Evolutionary conservation across 306 rosid species (phyloP).

Genomic region (Trifolium pratense): DNA sequence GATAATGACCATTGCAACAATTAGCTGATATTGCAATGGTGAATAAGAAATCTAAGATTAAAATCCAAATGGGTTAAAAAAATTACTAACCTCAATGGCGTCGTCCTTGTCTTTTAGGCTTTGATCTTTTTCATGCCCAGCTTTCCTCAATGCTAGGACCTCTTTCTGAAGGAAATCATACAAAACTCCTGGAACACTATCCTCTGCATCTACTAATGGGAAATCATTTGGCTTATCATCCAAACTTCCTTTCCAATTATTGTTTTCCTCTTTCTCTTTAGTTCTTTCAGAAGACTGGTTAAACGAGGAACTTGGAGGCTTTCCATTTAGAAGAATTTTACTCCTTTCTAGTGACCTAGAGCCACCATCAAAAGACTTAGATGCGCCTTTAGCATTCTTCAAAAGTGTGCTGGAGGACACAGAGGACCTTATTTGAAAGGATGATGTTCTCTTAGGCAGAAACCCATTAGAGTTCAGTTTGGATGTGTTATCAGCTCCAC

Average conservation of each 20-base stretch:
- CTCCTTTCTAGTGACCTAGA: conserved; percentile 92
- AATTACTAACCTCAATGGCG: conserved; percentile 81
- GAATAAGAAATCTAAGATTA: conserved; percentile 26
- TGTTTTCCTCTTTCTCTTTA: conserved; percentile 59
- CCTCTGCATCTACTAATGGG: conserved; percentile 66
- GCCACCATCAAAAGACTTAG: conserved; percentile 98
- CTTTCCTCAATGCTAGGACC: conserved; percentile 87
- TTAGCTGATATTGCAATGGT: conserved; percentile 25
- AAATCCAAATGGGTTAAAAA: conserved; percentile 17
- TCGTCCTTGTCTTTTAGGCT: conserved; percentile 97
- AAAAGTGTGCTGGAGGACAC: conserved; percentile 80
- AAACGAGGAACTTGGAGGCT: conserved; percentile 67
- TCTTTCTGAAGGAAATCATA: conserved; percentile 96
- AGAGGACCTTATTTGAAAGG: conserved; percentile 75
- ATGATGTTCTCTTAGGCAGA: conserved; percentile 77
- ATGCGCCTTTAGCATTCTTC: conserved; percentile 95
- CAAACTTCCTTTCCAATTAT: conserved; percentile 74
- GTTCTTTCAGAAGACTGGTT: conserved; percentile 80
- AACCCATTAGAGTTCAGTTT: conserved; percentile 84
- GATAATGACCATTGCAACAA: conserved; percentile 39
- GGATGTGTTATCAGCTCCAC: conserved; percentile 89
- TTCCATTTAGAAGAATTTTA: conserved; percentile 78
- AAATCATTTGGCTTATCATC: conserved; percentile 83
- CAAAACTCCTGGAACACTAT: conserved; percentile 83
- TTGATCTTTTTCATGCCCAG: conserved; percentile 97